Conservation (phyloP, 331 rosid genomes). For the Spiraea crenata region DNA sequence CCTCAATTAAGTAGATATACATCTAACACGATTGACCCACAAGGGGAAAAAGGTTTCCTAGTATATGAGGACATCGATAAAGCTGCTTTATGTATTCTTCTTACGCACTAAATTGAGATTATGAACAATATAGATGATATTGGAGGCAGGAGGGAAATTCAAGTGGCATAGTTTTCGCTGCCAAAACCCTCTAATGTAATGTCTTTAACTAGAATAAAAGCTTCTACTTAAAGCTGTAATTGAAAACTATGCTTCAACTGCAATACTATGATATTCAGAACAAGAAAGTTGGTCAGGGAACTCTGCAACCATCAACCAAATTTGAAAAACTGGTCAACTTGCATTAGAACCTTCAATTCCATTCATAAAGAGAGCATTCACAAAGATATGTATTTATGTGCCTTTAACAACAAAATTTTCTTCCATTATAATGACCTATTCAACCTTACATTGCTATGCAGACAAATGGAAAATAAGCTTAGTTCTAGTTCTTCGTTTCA, state of each 20-base stretch:
- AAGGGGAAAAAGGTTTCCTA: neutral
- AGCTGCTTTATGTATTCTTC: neutral
- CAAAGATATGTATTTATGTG: neutral
- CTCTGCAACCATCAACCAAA: neutral
- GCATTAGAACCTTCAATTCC: neutral
- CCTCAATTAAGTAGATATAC: neutral
- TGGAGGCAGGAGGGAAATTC: neutral
- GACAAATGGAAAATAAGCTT: neutral
- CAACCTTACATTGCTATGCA: constrained; percentile 8
- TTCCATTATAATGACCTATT: neutral
- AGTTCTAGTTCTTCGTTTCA: neutral
- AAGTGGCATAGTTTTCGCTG: neutral
- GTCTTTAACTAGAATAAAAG: no score
- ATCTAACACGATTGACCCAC: neutral
- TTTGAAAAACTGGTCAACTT: neutral
- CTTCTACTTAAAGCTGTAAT: no score
- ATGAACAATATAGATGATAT: neutral
- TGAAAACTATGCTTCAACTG: no score
- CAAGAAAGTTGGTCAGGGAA: neutral
- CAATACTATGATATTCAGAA: no score
- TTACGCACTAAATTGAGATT: neutral
- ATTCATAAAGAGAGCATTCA: neutral
- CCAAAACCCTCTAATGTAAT: neutral
- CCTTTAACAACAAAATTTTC: neutral
- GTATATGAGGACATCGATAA: neutral